phyloP scores from a whole-genome alignment of 805 yeast genomes.

The Kazachstania taianensis region DNA sequence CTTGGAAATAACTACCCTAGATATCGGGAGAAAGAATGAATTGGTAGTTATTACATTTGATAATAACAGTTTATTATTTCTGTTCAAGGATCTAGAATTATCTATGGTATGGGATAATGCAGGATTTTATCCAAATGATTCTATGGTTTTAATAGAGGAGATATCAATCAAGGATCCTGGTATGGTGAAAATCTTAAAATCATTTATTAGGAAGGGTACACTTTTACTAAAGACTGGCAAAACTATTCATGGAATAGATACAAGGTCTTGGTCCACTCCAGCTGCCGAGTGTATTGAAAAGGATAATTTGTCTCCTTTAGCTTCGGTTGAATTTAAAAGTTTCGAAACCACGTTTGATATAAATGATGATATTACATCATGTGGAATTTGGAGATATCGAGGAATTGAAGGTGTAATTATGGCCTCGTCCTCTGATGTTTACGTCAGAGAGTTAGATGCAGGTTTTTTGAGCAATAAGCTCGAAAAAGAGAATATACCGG shows the following conservation, averaged over 20 bases:
- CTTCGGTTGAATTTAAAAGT: conserved; percentile 12
- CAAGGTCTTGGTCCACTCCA: conserved; percentile 14
- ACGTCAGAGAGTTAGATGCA: background rate
- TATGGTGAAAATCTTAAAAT: background rate
- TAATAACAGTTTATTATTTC: conserved; percentile 23
- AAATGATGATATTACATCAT: background rate
- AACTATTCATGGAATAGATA: conserved; percentile 5
- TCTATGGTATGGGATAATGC: conserved; percentile 32
- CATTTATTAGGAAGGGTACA: background rate
- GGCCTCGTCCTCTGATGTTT: background rate
- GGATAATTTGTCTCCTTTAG: conserved; percentile 11
- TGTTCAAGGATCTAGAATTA: conserved; percentile 27
- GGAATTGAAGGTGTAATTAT: conserved; percentile 7
- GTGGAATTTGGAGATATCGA: conserved; percentile 6
- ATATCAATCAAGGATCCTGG: conserved; percentile 3
- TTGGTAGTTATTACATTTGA: conserved; percentile 20
- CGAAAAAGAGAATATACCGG: background rate
- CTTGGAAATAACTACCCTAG: conserved; percentile 24
- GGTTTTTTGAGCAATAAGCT: background rate
- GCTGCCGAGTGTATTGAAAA: conserved; percentile 12
- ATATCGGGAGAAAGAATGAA: conserved; percentile 20
- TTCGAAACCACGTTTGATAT: background rate
- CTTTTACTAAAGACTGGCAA: background rate
- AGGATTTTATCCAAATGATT: conserved; percentile 17
- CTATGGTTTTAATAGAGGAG: conserved; percentile 17